These are phyloP conservation scores for Melaleuca alternifolia DNA, from an alignment of 345 rosid species.

Conservation along the genomic window DNA sequence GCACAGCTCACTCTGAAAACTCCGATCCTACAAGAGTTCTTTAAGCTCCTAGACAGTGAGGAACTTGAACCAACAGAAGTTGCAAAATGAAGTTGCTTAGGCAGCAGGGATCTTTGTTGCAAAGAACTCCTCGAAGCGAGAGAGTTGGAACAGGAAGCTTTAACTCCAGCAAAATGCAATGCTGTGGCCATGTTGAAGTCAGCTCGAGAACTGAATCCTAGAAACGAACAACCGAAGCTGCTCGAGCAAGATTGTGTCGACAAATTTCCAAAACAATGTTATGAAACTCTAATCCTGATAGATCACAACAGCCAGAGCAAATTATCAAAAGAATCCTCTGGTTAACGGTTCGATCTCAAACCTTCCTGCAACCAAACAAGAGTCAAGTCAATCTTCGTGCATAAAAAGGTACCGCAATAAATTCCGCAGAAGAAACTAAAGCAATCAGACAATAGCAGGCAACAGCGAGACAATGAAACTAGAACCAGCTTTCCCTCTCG, in stretches of 20 bases:
- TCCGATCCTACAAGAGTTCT: constrained; percentile 5
- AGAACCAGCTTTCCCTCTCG: neutral
- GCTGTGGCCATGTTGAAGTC: constrained; percentile 2
- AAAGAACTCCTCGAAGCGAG: neutral
- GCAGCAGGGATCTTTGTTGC: neutral
- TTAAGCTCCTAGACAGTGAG: neutral
- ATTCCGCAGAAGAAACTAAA: neutral
- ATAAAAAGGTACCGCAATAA: no score
- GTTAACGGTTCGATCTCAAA: neutral
- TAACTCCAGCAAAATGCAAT: neutral
- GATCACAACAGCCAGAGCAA: neutral
- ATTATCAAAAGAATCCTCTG: neutral
- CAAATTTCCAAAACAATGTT: neutral
- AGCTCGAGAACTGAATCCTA: neutral
- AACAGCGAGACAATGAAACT: neutral
- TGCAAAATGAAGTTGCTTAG: constrained; percentile 4
- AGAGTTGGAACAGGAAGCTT: neutral
- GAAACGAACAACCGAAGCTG: neutral
- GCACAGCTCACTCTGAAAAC: constrained; percentile 24
- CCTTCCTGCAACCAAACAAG: neutral
- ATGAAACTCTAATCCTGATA: neutral
- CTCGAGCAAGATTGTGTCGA: neutral
- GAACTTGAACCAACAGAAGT: constrained; percentile 1
- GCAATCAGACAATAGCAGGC: neutral
- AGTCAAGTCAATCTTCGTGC: neutral